phyloP scores from a whole-genome alignment of 805 yeast genomes.

The baker's yeast (Saccharomyces cerevisiae) region DNA sequence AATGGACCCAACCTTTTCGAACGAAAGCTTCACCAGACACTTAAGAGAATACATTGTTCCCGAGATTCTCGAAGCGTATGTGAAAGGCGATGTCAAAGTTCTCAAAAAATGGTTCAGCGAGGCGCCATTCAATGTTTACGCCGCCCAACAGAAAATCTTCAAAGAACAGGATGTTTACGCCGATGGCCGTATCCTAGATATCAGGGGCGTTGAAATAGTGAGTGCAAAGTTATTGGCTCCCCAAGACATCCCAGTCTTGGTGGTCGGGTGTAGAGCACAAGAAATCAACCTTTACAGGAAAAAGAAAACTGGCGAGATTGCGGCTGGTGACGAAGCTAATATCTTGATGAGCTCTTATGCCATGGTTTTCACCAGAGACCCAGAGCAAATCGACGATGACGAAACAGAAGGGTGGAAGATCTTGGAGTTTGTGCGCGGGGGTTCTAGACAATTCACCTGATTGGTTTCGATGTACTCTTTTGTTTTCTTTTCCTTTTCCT shows the following conservation, averaged over 20 bases:
- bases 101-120: conserved; percentile 90
- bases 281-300: conserved; percentile 86
- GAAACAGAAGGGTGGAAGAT: conserved; percentile 98
- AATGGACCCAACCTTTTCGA: conserved; percentile 82
- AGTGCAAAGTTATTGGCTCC: conserved; percentile 85
- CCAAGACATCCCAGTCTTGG: conserved; percentile 84
- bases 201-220: conserved; percentile 88
- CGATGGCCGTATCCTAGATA: conserved; percentile 86
- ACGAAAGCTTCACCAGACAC: conserved; percentile 70
- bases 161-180: conserved; percentile 85
- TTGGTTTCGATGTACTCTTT: not conserved
- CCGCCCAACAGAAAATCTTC: conserved; percentile 86
- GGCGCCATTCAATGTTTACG: conserved; percentile 92
- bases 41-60: conserved; percentile 90
- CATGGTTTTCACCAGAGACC: conserved; percentile 86
- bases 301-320: conserved; percentile 85
- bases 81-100: conserved; percentile 76
- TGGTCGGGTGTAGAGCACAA: conserved; percentile 92
- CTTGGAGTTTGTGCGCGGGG: conserved; percentile 88
- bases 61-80: conserved; percentile 90
- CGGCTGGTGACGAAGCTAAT: conserved; percentile 93
- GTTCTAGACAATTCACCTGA: conserved; percentile 71
- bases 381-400: conserved; percentile 82
- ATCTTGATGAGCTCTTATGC: conserved; percentile 91
- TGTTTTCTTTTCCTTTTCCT: not conserved